Evolutionary conservation across 2,329 filamentous ascomycete genomes (phyloP).

Genomic region (Aspergillus arachidicola): DNA sequence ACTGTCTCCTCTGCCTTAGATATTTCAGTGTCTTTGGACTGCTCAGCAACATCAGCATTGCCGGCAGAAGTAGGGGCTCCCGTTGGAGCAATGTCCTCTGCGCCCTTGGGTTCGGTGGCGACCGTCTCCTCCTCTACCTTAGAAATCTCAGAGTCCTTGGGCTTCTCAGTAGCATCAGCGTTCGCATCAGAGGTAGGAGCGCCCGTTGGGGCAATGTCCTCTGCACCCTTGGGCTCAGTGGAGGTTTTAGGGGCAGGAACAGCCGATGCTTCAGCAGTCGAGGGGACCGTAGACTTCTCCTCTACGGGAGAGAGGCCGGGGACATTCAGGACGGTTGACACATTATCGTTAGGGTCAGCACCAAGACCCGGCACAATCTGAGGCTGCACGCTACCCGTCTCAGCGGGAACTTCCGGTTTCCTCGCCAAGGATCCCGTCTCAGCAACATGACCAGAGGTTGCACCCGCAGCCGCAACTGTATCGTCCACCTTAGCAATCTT

Average conservation of each 20-base stretch:
- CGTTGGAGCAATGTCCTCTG: constrained; percentile 13
- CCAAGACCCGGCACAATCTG: constrained; percentile 26
- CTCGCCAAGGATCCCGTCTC: constrained; percentile 10
- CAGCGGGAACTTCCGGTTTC: constrained; percentile 3
- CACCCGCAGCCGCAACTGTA: constrained; percentile 6
- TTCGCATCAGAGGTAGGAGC: constrained; percentile 17
- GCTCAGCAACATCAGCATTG: constrained; percentile 13
- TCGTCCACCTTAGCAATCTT: constrained; percentile 41
- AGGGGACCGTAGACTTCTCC: constrained; percentile 11
- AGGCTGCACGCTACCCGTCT: constrained; percentile 17
- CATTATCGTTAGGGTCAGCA: constrained; percentile 18
- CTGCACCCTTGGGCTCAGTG: constrained; percentile 4
- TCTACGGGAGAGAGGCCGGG: constrained; percentile 14
- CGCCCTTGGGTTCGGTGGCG: neutral
- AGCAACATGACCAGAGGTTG: constrained; percentile 2
- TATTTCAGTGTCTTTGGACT: constrained; percentile 14
- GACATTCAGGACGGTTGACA: constrained; percentile 15
- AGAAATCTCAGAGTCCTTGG: constrained; percentile 14
- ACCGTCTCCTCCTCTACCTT: constrained; percentile 10
- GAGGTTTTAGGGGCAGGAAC: neutral
- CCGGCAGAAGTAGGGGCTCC: constrained; percentile 16
- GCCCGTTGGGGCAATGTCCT: constrained; percentile 11
- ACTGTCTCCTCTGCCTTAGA: constrained; percentile 14
- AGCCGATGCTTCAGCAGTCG: neutral
- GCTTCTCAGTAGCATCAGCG: constrained; percentile 12